phyloP scores from a whole-genome alignment of 1,139 yeast species.

The Candida anutae region DNA sequence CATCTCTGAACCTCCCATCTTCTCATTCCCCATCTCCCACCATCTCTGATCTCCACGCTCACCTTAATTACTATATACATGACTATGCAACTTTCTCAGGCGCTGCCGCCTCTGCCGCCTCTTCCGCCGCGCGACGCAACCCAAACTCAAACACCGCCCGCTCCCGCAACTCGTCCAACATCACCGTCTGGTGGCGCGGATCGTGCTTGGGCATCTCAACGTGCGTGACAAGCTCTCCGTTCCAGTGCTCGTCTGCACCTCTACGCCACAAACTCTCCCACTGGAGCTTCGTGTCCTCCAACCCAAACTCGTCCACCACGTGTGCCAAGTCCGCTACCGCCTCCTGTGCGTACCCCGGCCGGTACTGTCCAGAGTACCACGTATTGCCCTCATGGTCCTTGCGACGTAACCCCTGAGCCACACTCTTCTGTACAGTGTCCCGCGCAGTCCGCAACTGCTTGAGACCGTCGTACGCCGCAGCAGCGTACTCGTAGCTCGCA shows the following conservation, averaged over 20 bases:
- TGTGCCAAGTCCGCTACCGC: slow-evolving; percentile 82
- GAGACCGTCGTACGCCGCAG: slow-evolving; percentile 67
- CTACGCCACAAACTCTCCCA: slow-evolving; percentile 89
- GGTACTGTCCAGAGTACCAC: slow-evolving; percentile 80
- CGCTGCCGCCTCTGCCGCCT: background rate
- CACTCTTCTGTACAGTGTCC: slow-evolving; percentile 50
- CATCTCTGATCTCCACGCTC: no score
- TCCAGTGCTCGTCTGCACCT: slow-evolving; percentile 70
- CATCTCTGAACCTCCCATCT: no score
- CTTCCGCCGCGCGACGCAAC: slow-evolving; percentile 11
- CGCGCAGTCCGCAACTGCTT: slow-evolving; percentile 68
- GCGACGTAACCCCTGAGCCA: slow-evolving; percentile 63
- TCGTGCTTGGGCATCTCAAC: slow-evolving; percentile 49
- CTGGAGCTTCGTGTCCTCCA: slow-evolving; percentile 42
- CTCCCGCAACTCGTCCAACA: slow-evolving; percentile 50
- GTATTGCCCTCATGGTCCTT: slow-evolving; percentile 71
- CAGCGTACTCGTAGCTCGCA: slow-evolving; percentile 55
- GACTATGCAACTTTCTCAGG: slow-evolving; percentile 5
- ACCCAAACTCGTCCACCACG: slow-evolving; percentile 55
- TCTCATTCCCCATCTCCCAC: no score
- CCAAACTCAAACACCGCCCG: slow-evolving; percentile 31
- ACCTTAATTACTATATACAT: no score
- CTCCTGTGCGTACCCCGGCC: slow-evolving; percentile 89
- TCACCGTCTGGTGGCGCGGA: slow-evolving; percentile 58
- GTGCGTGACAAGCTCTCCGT: slow-evolving; percentile 48